Conservation (phyloP, 176 grass and related monocot genomes). For the Neostapfia colusana region DNA sequence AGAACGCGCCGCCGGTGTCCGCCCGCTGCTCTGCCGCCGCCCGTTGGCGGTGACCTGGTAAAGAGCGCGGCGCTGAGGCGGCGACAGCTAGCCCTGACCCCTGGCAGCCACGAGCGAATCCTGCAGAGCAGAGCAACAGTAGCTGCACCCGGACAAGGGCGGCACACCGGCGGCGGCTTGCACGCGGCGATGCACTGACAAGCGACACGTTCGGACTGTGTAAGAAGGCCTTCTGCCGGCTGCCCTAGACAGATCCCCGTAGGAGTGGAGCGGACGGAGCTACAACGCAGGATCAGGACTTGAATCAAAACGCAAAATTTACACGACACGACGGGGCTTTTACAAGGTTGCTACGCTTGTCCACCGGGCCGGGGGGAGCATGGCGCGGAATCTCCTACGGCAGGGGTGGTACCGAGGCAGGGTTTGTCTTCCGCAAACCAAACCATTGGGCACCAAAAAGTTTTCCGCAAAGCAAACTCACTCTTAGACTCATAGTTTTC, state of each 20-base stretch:
- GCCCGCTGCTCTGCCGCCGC: no score
- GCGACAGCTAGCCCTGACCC: neutral
- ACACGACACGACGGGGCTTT: constrained; percentile 1
- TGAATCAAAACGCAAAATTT: neutral
- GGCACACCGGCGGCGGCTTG: no score
- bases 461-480: neutral
- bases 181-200: no score
- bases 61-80: neutral
- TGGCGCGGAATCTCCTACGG: neutral
- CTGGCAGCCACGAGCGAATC: constrained; percentile 13
- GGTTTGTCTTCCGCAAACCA: neutral
- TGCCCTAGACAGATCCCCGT: neutral
- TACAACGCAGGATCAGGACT: neutral
- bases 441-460: neutral
- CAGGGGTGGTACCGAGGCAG: no score
- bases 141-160: no score
- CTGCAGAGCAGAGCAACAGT: neutral
- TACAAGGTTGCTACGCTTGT: neutral
- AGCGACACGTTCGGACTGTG: neutral
- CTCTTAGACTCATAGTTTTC: no score
- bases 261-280: neutral
- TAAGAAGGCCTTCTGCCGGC: neutral
- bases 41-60: no score
- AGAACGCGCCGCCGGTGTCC: no score
- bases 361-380: neutral